These are phyloP conservation scores for Botryotinia globosa DNA, from an alignment of 2,329 filamentous ascomycete species.

Conservation along the genomic window DNA sequence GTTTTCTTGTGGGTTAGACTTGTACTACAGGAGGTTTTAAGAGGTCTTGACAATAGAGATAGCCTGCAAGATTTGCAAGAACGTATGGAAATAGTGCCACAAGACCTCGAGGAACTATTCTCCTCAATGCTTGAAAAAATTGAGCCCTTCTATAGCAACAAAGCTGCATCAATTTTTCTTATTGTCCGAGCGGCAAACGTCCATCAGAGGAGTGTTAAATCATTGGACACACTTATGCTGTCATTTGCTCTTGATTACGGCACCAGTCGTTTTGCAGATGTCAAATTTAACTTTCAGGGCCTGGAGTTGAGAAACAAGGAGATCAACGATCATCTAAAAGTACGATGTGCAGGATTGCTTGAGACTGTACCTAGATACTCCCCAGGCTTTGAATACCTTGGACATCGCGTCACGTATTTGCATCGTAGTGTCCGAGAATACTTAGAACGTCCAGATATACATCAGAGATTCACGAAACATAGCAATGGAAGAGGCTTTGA, in stretches of 20 bases:
- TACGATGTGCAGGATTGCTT: neutral
- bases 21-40: constrained; percentile 18
- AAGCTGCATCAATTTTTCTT: neutral
- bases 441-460: neutral
- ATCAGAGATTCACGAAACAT: neutral
- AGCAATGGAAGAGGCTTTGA: neutral
- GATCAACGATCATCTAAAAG: neutral
- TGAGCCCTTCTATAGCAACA: constrained; percentile 22
- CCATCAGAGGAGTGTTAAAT: neutral
- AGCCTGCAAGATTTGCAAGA: constrained; percentile 24
- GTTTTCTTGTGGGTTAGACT: constrained; percentile 24
- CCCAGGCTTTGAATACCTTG: neutral
- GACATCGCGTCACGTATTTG: neutral
- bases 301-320: neutral
- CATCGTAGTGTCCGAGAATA: neutral
- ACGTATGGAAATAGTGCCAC: constrained; percentile 26
- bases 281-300: neutral
- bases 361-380: neutral
- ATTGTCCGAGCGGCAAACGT: neutral
- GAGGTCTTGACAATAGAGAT: constrained; percentile 25
- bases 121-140: constrained; percentile 27
- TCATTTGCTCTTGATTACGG: constrained; percentile 2
- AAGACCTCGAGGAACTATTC: constrained; percentile 30
- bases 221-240: neutral
- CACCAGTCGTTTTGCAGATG: neutral